phyloP scores from a whole-genome alignment of 371 early-diverging fungal genomes.

The Lichtheimia hyalospora region DNA sequence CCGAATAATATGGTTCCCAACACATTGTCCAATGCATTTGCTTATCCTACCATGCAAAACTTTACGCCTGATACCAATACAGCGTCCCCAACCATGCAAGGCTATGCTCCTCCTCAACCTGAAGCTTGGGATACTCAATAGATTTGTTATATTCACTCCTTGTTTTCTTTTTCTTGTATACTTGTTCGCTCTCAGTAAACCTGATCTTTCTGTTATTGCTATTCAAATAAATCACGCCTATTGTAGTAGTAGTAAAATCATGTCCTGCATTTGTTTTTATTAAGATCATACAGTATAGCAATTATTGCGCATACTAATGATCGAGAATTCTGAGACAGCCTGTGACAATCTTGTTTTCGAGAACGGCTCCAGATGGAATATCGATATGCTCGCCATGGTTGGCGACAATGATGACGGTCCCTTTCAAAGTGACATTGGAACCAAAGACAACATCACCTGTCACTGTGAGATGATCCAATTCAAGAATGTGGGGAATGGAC shows the following conservation, averaged over 20 bases:
- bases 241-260: too few relatives aligned
- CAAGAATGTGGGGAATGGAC: constrained; percentile 94
- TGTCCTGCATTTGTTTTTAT: not conserved
- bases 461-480: constrained; percentile 98
- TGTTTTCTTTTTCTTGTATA: not conserved
- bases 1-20: constrained; percentile 1
- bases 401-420: constrained; percentile 99
- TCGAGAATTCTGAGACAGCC: constrained; percentile 93
- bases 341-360: constrained; percentile 98
- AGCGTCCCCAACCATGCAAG: not conserved
- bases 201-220: too few relatives aligned
- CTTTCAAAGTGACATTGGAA: constrained; percentile 88
- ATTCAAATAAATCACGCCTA: too few relatives aligned
- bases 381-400: constrained; percentile 94
- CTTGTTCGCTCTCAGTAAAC: too few relatives aligned
- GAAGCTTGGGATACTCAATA: constrained; percentile 4
- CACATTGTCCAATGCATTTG: constrained; percentile 4
- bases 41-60: constrained; percentile 7
- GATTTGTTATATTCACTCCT: not conserved
- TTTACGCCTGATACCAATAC: constrained; percentile 1
- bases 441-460: constrained; percentile 99
- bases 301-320: constrained; percentile 53
- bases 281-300: too few relatives aligned
- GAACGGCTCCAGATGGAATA: constrained; percentile 97
- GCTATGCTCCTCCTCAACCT: too few relatives aligned